A percentile compares a stretch with the other conserved stretches of the same genome.
Evolutionary conservation across 2,329 filamentous ascomycete genomes (phyloP).

Genomic region (Pseudopyrenochaeta lycopersici): DNA sequence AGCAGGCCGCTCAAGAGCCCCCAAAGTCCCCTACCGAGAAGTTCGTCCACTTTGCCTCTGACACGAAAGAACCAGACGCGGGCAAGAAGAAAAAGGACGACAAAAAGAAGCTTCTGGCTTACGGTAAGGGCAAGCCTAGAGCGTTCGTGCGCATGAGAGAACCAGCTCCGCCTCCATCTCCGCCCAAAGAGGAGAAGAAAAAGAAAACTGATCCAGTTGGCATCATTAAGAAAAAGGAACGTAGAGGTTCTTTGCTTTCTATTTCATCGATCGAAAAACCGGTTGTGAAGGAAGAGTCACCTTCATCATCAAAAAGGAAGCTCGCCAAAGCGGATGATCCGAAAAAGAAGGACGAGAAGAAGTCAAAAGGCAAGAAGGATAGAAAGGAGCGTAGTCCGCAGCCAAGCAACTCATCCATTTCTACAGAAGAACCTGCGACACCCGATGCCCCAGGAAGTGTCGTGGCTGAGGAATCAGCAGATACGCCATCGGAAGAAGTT

Average conservation of each 20-base stretch:
- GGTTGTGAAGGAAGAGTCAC: constrained; percentile 11
- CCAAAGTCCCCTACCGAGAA: constrained; percentile 42
- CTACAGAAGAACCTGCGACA: constrained; percentile 2
- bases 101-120: constrained; percentile 27
- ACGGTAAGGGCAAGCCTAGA: constrained; percentile 40
- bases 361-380: constrained; percentile 28
- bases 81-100: constrained; percentile 39
- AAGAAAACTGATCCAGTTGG: constrained; percentile 21
- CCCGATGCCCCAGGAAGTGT: constrained; percentile 22
- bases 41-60: constrained; percentile 48
- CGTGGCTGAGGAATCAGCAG: constrained; percentile 14
- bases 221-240: constrained; percentile 34
- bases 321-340: constrained; percentile 35
- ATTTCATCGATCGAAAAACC: constrained; percentile 24
- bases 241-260: constrained; percentile 26
- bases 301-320: constrained; percentile 28
- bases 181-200: constrained; percentile 44
- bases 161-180: constrained; percentile 27
- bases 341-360: constrained; percentile 34
- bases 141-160: constrained; percentile 45
- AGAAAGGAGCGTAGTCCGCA: constrained; percentile 19
- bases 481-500: constrained; percentile 5
- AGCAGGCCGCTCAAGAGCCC: constrained; percentile 45
- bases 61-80: constrained; percentile 49
- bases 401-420: constrained; percentile 4